These are phyloP conservation scores for Penicillium sp. DNA, from an alignment of 2,329 filamentous ascomycete genomes.

Conservation along the genomic window DNA sequence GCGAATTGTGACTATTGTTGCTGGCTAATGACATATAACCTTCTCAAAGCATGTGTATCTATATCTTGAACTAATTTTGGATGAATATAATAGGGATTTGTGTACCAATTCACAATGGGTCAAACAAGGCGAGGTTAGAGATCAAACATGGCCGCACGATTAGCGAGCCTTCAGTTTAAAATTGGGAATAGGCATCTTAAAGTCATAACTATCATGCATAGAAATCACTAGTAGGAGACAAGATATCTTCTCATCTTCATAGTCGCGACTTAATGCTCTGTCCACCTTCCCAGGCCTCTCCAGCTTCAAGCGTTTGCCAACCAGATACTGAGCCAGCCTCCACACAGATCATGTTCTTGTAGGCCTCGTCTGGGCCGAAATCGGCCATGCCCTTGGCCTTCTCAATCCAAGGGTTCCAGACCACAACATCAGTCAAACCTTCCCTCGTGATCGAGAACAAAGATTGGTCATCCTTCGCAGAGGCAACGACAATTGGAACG, in stretches of 20 bases:
- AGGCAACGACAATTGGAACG: slow-evolving; percentile 37
- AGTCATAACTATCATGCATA: slow-evolving; percentile 14
- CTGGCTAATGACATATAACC: background rate
- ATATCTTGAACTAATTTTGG: background rate
- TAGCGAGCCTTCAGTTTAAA: background rate
- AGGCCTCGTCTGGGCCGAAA: slow-evolving; percentile 85
- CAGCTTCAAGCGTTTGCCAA: slow-evolving; percentile 83
- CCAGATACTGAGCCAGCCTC: slow-evolving; percentile 81
- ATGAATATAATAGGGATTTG: background rate
- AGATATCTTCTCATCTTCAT: slow-evolving; percentile 9
- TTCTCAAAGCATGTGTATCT: background rate
- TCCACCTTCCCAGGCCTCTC: slow-evolving; percentile 66
- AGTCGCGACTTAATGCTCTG: slow-evolving; percentile 54
- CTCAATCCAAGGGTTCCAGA: slow-evolving; percentile 96
- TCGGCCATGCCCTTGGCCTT: slow-evolving; percentile 81
- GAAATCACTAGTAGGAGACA: background rate
- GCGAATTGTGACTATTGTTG: background rate
- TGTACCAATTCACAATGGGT: background rate
- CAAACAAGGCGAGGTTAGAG: background rate
- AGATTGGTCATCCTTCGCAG: slow-evolving; percentile 56
- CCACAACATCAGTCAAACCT: slow-evolving; percentile 81
- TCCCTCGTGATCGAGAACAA: slow-evolving; percentile 76
- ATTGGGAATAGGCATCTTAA: slow-evolving; percentile 7
- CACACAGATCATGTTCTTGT: slow-evolving; percentile 90
- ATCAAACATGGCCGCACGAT: background rate